Base-by-base conservation (phyloP, 768 basidiomycete species). In the Kwoniella shandongensis region DNA sequence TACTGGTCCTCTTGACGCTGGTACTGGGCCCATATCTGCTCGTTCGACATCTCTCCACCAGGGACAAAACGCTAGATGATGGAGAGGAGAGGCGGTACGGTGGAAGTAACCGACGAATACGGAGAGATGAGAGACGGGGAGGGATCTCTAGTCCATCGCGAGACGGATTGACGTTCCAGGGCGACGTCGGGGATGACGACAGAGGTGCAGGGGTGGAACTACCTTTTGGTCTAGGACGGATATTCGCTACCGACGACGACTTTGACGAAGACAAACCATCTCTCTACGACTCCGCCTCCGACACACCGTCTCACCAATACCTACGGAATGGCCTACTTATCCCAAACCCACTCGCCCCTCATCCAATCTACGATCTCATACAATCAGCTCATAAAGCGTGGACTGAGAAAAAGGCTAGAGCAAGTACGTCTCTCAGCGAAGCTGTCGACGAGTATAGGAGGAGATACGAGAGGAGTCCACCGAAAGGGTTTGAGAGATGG, bases 401-500 rank as follows among this genome's bases (percentile, higher is more conserved):
- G 74, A 41, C 67, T 12, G 48, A 58, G 12, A 75, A 73, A 51
- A 5, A 62, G 39, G 44, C 48, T 10, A 60, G 53, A 54, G 59
- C 62, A 27, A 72, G 70, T 46, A 53, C 45, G 44, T 69, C 66
- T 11, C 45, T 74, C 27, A 57, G 51, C 3, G 48, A 74, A 49
- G 70, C 70, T 17, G 70, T 70, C 4, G 62, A 70, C 44, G 73
- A 74, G 57, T 74, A 74, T 51, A 32, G 67, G 26, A 66, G 66
- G 44, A 61, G 73, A 46, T 74, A 74, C 54, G 65, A 56, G 2
- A 53, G 70, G 29, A 25, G 59, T 23, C 73, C 73, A 10, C 73
- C 73, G 1, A 69, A 60, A 27, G 73, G 73, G 2, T 74, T 74
- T 48, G 73, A 74, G 29, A 45, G 57, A 22, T 74, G 70, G 70